Base-by-base conservation (phyloP, 2,329 filamentous ascomycete genomes). In the Seiridium unicorne region DNA sequence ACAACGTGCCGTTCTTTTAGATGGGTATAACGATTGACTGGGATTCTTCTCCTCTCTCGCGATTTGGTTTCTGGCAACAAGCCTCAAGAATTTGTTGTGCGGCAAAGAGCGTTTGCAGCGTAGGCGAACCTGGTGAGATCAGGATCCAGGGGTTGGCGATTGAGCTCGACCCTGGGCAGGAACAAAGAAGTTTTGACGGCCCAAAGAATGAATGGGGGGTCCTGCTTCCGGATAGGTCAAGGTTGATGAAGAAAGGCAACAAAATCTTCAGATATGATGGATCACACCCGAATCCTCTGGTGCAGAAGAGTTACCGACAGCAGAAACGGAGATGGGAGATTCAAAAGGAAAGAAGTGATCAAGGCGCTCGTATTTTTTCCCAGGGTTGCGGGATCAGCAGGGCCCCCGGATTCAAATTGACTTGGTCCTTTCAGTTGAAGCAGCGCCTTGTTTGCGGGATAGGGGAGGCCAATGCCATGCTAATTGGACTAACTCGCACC, bases 371-470 rank as follows among this genome's bases (percentile, higher is more conserved):
- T 59, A 54, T 59, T 59, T 59, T 59, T 59, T 59, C 54, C 35
- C 46, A 51, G 57, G 57, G 48, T 59, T 51, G 48, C 56, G 31
- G 57, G 57, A 59, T 59, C 57, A 59, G 47, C 57, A 59, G 36
- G 35, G 11, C 57, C 57, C 57, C 57, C 48, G 44, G 35, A 46
- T 58, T 35, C 44, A 49, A 36, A 55, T 55, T 55, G 51, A 11
- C 51, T 55, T 55, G 54, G 54, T 57, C 35, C 35, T 13, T 44
- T 32, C 11, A 18, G 8, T 57, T 57, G 26, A 36, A 46, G 44
- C 55, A 44, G 31, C 36, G 36, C 40, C 42, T 47, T 31, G 38
- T 55, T 55, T 55, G 53, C 53, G 53, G 53, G 53, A 55, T 44
- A 53, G 49, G 49, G 49, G 49, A 42, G 38, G 13, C 38, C 38